phyloP scores from a whole-genome alignment of 257 asterid genomes.

The Vinca minor region DNA sequence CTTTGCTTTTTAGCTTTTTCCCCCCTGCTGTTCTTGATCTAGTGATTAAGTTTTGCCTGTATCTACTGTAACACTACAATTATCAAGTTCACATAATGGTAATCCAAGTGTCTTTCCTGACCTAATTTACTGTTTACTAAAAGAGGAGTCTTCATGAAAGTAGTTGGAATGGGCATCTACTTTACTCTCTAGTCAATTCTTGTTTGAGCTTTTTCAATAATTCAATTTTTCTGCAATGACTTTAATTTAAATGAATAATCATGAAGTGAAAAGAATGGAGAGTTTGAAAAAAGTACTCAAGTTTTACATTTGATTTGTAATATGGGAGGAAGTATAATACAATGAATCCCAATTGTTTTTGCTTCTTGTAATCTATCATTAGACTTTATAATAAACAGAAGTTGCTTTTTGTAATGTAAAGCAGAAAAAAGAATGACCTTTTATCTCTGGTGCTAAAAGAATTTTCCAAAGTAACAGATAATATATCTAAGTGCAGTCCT shows the following conservation, averaged over 20 bases:
- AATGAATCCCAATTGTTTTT: background rate
- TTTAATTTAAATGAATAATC: too few relatives aligned
- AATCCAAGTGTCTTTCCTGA: background rate
- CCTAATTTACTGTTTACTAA: too few relatives aligned
- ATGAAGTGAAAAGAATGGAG: conserved; percentile 6
- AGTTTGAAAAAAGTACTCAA: background rate
- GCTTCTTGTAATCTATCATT: background rate
- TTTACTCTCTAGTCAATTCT: conserved; percentile 13
- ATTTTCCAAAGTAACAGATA: conserved; percentile 13
- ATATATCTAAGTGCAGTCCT: conserved; percentile 13
- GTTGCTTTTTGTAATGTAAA: too few relatives aligned
- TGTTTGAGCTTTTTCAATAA: too few relatives aligned
- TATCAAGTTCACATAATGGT: background rate
- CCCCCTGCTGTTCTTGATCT: background rate
- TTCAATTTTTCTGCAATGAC: background rate
- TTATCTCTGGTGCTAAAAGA: too few relatives aligned
- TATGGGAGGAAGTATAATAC: background rate
- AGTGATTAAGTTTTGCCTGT: conserved; percentile 1
- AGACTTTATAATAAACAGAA: conserved; percentile 12
- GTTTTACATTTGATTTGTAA: background rate
- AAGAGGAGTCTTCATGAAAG: conserved; percentile 7
- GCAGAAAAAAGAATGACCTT: too few relatives aligned
- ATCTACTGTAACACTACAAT: conserved; percentile 6
- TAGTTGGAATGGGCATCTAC: conserved; percentile 24
- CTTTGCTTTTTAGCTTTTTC: conserved; percentile 20